phyloP scores from a whole-genome alignment of 179 eudicot species.

The Patellifolia procumbens region DNA sequence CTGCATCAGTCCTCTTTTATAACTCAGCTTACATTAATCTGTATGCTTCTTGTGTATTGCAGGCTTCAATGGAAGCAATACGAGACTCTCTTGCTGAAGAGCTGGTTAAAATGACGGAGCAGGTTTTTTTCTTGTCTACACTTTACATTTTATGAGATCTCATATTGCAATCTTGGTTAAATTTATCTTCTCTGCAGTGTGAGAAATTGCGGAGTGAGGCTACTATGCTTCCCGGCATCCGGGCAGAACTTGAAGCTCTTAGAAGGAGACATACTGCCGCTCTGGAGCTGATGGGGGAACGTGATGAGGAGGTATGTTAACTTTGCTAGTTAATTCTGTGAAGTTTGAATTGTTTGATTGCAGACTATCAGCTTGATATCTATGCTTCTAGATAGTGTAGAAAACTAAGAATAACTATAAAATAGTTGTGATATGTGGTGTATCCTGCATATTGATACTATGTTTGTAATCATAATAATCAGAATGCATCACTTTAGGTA shows the following conservation, averaged over 20 bases:
- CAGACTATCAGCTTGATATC: not conserved
- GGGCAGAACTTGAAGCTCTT: constrained; percentile 90
- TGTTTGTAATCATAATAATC: not conserved
- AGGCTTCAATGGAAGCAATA: constrained; percentile 92
- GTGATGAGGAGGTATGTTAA: constrained; percentile 89
- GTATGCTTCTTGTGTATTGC: constrained; percentile 20
- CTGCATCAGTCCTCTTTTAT: not conserved
- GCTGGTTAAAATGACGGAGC: constrained; percentile 88
- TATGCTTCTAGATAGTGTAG: not conserved
- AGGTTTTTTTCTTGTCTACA: constrained; percentile 40
- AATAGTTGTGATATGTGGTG: not conserved
- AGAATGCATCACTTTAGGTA: not conserved
- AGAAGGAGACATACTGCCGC: constrained; percentile 94
- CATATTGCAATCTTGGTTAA: not conserved
- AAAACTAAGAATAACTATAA: not conserved
- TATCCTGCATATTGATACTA: not conserved
- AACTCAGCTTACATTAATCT: not conserved
- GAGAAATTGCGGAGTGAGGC: constrained; percentile 82
- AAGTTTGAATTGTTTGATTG: not conserved
- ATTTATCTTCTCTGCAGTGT: constrained; percentile 52
- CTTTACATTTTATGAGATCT: constrained; percentile 11
- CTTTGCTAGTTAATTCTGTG: not conserved
- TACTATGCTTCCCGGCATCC: constrained; percentile 70
- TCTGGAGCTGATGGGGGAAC: constrained; percentile 99
- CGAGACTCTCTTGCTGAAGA: constrained; percentile 96